Conservation (phyloP, 148 eudicot genomes). For the Selenicereus undatus region DNA sequence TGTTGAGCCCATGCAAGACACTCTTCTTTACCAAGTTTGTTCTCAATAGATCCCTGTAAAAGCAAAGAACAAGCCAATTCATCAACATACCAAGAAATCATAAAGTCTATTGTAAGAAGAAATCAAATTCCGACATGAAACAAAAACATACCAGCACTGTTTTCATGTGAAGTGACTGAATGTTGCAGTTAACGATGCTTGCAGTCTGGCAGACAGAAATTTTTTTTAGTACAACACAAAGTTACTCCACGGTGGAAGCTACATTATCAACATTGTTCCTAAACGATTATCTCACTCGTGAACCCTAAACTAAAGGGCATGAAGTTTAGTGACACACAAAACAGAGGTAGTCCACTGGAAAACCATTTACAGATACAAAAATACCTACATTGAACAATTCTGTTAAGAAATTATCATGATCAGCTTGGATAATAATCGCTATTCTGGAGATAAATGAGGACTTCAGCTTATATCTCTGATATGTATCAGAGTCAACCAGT, state of each 20-base stretch:
- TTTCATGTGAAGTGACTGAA: slow-evolving; percentile 41
- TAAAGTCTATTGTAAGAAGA: background rate
- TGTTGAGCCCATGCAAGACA: slow-evolving; percentile 31
- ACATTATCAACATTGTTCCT: background rate
- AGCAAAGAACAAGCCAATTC: background rate
- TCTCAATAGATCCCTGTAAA: slow-evolving; percentile 31
- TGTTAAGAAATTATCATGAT: background rate
- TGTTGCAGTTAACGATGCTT: slow-evolving; percentile 35
- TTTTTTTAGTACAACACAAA: background rate
- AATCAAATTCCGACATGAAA: background rate
- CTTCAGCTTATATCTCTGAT: background rate
- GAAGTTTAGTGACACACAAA: background rate
- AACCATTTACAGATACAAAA: background rate
- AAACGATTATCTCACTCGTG: background rate
- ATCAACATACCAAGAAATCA: background rate
- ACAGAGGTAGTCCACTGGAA: background rate
- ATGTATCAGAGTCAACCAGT: background rate
- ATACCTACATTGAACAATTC: background rate
- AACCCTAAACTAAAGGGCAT: slow-evolving; percentile 2
- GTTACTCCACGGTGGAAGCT: background rate
- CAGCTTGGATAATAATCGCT: background rate
- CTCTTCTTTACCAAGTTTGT: slow-evolving; percentile 34
- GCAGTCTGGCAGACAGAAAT: slow-evolving; percentile 28
- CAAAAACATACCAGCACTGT: slow-evolving; percentile 30
- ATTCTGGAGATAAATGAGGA: background rate